These are phyloP conservation scores for sunflower (Helianthus annuus) DNA, from an alignment of 129 eudicot genomes.

Conservation along the genomic window HanXRQr2.0-SUNRISE NC_035437.2:208286-208785, in stretches of 20 bases:
- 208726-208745: conserved; percentile 22
- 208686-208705: neutral
- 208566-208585: neutral
- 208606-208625: conserved; percentile 4
- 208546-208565: neutral
- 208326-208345: too few relatives aligned
- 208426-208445: neutral
- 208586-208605: neutral
- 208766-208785: conserved; percentile 99
- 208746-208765: conserved; percentile 87
- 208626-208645: conserved; percentile 2
- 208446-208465: neutral
- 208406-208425: neutral
- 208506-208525: neutral
- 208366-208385: neutral
- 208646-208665: neutral
- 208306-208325: neutral
- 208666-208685: conserved; percentile 10
- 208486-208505: neutral
- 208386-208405: neutral
- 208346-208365: neutral
- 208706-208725: neutral
- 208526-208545: neutral
- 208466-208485: neutral
- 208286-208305: neutral